Base-by-base conservation (phyloP, 331 rosid genomes). In the Erythrophleum ivorense region DNA sequence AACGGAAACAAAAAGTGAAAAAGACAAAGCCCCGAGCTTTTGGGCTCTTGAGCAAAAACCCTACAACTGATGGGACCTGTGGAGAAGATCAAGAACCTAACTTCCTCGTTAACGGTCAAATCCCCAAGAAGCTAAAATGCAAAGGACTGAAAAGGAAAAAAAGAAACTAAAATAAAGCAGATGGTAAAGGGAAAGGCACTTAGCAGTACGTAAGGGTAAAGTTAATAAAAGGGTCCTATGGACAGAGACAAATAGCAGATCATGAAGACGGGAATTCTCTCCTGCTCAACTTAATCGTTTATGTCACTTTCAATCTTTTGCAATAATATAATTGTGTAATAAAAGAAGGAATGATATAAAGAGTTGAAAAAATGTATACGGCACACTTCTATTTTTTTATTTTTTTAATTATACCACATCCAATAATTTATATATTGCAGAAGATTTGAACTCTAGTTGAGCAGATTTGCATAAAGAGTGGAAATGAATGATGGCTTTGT, bases 81-180 rank as follows among this genome's bases (percentile, higher is more conserved):
- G 71, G 60, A 62, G 87, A 71, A 84, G 71, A 82, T 31, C 65
- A 52, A 85, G 78, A 65, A 63, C 75, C 50, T 73, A 82, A 78
- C 78, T 72, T 74, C 68, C 63, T 50, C 71, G 59, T 73, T 73
- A 87, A 85, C 88, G 87, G 89, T 89, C 86, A 85, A 84, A 83
- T 76, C 82, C 75, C 19, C 38, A 9, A 36, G 78, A 82, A 80
- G 73, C 41, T 67, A 43, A 75, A 43, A 69, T 40, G 40, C 71
- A 6, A 36, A 75, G 7, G 59, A 69, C 64, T 16, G 31, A 49
- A 68, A 52, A 58, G 16, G 52, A 60, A 62, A 63, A 65, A n/a
- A 15, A 1, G 14, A 34, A 52, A 14, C 75, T 45, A 18, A 34
- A 71, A 71, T 0, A 29, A 48, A 29, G 12, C 18, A 71, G 19